Evolutionary conservation across 2,329 filamentous ascomycete species (phyloP), one percentile per base, ranked within the genome.

Genomic region (Neonectria coccinea): DNA sequence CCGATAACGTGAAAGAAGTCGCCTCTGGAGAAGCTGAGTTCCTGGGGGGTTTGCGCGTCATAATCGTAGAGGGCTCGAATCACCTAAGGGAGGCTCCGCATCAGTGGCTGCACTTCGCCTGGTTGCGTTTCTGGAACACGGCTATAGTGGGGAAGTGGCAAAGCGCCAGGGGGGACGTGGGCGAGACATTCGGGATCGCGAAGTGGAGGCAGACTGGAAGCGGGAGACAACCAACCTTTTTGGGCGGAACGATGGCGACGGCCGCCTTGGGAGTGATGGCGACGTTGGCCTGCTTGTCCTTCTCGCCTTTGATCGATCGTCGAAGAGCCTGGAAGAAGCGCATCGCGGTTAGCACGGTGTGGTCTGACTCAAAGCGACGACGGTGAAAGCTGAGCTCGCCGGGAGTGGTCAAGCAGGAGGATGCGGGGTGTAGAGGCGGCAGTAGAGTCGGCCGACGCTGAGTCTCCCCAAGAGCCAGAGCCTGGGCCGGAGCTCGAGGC

Each of bases 1-100:
- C 92, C 93, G 79, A 98, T 95, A 69, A 99, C 96, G 83, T 98
- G 95, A 79, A 99, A 96, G 80, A 98, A 99, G 79, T 99, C 96
- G 76, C 96, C 96, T 77, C 93, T 92, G 70, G 91, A 93, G 81
- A 99, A 99, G 77, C 92, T 91, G 74, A 99, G 85, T 82, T 97
- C 91, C 78, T 95, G 91, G 57, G 82, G 82, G 65, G 89, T 88
- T 75, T 91, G 87, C 64, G 94, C 92, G 75, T 91, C 87, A 82
- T 97, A 97, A 79, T 97, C 93, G 85, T 97, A 97, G 64, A 97
- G 90, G 31, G 96, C 96, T 84, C 95, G 94, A 79, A 99, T 99
- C 66, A 99, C 94, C 94, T 97, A 57, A 29, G 64, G 39, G 22
- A 58, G 42, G 39, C 56, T 61, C 39, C 51, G 64, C 53, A 65